A percentile compares a stretch with the other conserved stretches of the same genome.
phyloP scores from a whole-genome alignment of 2,329 filamentous ascomycete species.

The Xylaria digitata region DNA sequence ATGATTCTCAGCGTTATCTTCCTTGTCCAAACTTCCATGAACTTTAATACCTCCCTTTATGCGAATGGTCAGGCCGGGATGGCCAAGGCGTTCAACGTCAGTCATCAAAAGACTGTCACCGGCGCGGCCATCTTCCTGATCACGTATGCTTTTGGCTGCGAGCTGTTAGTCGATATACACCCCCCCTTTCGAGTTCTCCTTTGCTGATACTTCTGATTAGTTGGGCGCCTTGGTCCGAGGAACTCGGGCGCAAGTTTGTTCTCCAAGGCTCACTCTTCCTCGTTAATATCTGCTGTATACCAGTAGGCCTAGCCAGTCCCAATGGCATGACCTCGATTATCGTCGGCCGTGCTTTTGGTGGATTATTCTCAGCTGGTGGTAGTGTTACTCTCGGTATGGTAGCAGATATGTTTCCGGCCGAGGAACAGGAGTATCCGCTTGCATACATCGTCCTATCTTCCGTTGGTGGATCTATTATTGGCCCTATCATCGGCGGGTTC shows the following conservation, averaged over 20 bases:
- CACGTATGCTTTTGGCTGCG: slow-evolving; percentile 63
- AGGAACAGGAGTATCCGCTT: slow-evolving; percentile 68
- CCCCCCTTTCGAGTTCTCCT: slow-evolving; percentile 11
- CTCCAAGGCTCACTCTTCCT: slow-evolving; percentile 62
- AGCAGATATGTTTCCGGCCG: slow-evolving; percentile 70
- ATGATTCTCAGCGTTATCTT: slow-evolving; percentile 62
- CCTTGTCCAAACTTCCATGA: slow-evolving; percentile 66
- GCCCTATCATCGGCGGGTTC: slow-evolving; percentile 66
- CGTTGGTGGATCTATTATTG: slow-evolving; percentile 65
- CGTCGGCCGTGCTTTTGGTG: slow-evolving; percentile 58
- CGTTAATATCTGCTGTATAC: slow-evolving; percentile 66
- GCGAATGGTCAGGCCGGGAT: slow-evolving; percentile 62
- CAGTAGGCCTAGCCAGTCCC: slow-evolving; percentile 54
- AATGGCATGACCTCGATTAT: slow-evolving; percentile 56
- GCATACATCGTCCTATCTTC: slow-evolving; percentile 70
- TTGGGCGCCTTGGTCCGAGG: slow-evolving; percentile 67
- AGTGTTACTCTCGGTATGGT: slow-evolving; percentile 74
- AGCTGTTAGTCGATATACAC: slow-evolving; percentile 60
- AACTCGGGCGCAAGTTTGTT: slow-evolving; percentile 63
- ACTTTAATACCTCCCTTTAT: slow-evolving; percentile 65
- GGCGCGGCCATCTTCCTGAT: slow-evolving; percentile 63
- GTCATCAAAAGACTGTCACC: slow-evolving; percentile 58
- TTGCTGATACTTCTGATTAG: slow-evolving; percentile 54
- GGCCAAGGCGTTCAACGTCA: slow-evolving; percentile 58
- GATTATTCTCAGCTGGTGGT: slow-evolving; percentile 71